phyloP scores from a whole-genome alignment of 192 early-diverging fungal genomes.

The Mortierella alpina region DNA sequence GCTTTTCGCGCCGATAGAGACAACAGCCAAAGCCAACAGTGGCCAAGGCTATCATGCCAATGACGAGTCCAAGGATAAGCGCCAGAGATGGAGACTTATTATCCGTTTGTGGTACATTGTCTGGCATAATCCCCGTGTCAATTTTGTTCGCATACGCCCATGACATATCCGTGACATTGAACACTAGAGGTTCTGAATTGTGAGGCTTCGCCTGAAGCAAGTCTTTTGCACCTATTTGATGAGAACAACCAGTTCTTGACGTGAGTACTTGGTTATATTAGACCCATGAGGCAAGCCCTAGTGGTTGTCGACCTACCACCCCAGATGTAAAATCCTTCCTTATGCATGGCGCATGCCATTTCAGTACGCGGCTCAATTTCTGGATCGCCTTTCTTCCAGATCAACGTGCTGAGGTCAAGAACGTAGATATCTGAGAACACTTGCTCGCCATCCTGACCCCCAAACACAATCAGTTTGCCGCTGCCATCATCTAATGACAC shows the following conservation, averaged over 20 bases:
- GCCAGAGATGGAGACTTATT: background rate
- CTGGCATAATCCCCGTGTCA: too few relatives aligned
- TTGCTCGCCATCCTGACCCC: conserved; percentile 8
- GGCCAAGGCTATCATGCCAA: background rate
- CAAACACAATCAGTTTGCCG: conserved; percentile 20
- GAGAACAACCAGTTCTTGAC: too few relatives aligned
- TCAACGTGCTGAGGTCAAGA: conserved; percentile 19
- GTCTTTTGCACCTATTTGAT: background rate
- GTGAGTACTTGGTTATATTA: too few relatives aligned
- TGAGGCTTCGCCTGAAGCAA: background rate
- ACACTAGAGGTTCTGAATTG: background rate
- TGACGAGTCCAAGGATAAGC: background rate
- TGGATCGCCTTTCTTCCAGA: conserved; percentile 7
- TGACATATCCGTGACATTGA: background rate
- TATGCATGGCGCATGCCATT: conserved; percentile 24
- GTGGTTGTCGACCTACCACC: conserved; percentile 14
- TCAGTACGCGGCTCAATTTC: conserved; percentile 1
- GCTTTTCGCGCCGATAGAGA: conserved; percentile 4
- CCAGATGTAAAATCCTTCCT: conserved; percentile 36
- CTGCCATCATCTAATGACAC: conserved; percentile 5
- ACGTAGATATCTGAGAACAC: conserved; percentile 19
- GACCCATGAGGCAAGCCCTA: too few relatives aligned
- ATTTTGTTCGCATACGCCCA: background rate
- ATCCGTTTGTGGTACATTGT: too few relatives aligned
- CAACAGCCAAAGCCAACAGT: background rate